These are phyloP conservation scores for Talaromyces sp. DNA, from an alignment of 2,329 filamentous ascomycete species.

Conservation along the genomic window DNA sequence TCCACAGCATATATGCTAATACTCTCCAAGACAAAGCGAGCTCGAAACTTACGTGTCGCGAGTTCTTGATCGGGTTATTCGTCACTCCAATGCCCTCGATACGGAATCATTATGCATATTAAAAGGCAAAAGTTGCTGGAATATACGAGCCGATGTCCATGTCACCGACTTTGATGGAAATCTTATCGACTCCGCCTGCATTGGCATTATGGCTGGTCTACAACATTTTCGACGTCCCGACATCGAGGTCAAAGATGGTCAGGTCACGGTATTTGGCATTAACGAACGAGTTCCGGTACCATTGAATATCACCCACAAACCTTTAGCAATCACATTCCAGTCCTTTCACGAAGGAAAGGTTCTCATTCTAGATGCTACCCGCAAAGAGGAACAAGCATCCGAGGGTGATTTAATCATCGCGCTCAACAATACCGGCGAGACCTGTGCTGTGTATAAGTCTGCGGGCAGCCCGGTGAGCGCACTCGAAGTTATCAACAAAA, in stretches of 20 bases:
- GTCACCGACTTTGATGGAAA: constrained; percentile 89
- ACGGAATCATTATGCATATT: constrained; percentile 94
- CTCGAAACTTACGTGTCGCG: constrained; percentile 82
- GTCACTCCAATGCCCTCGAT: constrained; percentile 86
- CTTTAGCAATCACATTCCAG: constrained; percentile 85
- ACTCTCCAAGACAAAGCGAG: constrained; percentile 65
- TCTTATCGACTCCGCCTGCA: constrained; percentile 79
- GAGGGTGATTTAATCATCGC: constrained; percentile 74
- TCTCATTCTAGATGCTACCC: constrained; percentile 47
- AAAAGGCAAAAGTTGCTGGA: constrained; percentile 87
- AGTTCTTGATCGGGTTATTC: constrained; percentile 89
- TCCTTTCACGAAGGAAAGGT: constrained; percentile 61
- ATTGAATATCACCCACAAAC: constrained; percentile 86
- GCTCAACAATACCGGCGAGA: constrained; percentile 83
- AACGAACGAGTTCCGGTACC: constrained; percentile 87
- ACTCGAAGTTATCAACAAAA: constrained; percentile 71
- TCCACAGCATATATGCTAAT: not conserved
- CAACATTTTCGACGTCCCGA: constrained; percentile 91
- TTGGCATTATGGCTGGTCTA: constrained; percentile 82
- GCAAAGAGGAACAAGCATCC: constrained; percentile 53
- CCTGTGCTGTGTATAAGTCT: constrained; percentile 88
- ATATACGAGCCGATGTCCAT: constrained; percentile 86
- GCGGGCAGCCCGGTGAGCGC: constrained; percentile 82
- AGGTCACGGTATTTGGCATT: constrained; percentile 77
- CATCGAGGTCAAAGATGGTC: constrained; percentile 79